Conservation (phyloP, 257 asterid genomes). For the Orobanche coerulescens region DNA sequence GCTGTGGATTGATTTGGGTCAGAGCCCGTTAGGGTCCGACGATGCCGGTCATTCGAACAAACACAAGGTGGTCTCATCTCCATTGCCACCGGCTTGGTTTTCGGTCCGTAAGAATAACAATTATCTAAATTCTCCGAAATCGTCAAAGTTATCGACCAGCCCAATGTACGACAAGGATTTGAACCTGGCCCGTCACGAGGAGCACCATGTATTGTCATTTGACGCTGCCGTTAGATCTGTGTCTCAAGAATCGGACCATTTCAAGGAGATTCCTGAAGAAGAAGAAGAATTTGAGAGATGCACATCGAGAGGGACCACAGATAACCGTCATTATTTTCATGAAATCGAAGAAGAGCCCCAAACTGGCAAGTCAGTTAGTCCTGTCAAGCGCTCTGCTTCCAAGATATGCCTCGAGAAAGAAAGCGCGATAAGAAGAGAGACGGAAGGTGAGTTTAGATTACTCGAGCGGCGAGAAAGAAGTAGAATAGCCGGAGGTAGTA, state of each 20-base stretch:
- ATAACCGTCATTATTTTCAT: constrained; percentile 24
- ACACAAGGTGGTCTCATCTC: constrained; percentile 50
- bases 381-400: constrained; percentile 30
- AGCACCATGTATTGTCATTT: constrained; percentile 53
- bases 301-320: constrained; percentile 23
- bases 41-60: constrained; percentile 47
- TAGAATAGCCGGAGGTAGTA: constrained; percentile 63
- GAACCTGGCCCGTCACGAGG: constrained; percentile 41
- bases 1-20: constrained; percentile 97
- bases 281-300: constrained; percentile 42
- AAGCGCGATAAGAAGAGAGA: constrained; percentile 92
- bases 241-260: constrained; percentile 71
- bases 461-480: constrained; percentile 85
- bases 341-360: constrained; percentile 75
- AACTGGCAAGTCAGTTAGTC: constrained; percentile 25
- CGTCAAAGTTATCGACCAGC: constrained; percentile 50
- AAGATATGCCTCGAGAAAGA: constrained; percentile 60
- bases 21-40: constrained; percentile 77
- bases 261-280: constrained; percentile 56
- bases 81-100: constrained; percentile 89
- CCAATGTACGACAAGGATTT: constrained; percentile 56
- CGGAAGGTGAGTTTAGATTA: constrained; percentile 89
- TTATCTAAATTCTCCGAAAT: constrained; percentile 53
- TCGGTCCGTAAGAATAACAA: constrained; percentile 32
- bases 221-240: constrained; percentile 89